Evolutionary conservation across 768 basidiomycete genomes (phyloP).

Genomic region (Hydnum rufescens): DNA sequence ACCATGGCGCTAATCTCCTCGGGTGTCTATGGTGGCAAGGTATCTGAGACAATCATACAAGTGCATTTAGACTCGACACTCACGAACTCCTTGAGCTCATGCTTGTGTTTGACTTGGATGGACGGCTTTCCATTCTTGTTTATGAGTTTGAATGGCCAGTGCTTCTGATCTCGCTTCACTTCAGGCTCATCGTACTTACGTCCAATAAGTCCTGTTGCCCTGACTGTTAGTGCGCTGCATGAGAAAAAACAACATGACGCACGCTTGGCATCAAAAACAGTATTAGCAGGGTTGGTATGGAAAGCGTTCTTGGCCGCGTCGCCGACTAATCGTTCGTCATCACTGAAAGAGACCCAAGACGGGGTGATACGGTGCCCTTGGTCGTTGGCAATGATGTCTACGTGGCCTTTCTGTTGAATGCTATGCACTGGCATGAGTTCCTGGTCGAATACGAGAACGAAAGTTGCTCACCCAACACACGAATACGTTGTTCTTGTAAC

Average conservation of each 20-base stretch:
- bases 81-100: slow-evolving; percentile 66
- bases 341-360: slow-evolving; percentile 66
- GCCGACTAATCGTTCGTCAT: slow-evolving; percentile 77
- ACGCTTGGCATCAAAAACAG: slow-evolving; percentile 92
- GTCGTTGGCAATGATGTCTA: slow-evolving; percentile 81
- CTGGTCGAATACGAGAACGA: slow-evolving; percentile 1
- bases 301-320: slow-evolving; percentile 94
- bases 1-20: slow-evolving; percentile 96
- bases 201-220: no score
- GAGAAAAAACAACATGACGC: no score
- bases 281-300: slow-evolving; percentile 80
- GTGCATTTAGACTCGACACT: slow-evolving; percentile 17
- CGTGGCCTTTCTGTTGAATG: slow-evolving; percentile 67
- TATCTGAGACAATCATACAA: background rate
- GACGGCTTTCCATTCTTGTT: slow-evolving; percentile 65
- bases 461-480: slow-evolving; percentile 64
- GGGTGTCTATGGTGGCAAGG: slow-evolving; percentile 38
- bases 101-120: slow-evolving; percentile 60
- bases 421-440: slow-evolving; percentile 19
- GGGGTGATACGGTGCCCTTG: slow-evolving; percentile 81
- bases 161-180: slow-evolving; percentile 65
- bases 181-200: slow-evolving; percentile 67
- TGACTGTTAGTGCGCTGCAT: no score
- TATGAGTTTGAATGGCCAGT: slow-evolving; percentile 77
- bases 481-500: slow-evolving; percentile 52